Conservation (phyloP, 805 yeast genomes). For the Zygosaccharomyces rouxii region DNA sequence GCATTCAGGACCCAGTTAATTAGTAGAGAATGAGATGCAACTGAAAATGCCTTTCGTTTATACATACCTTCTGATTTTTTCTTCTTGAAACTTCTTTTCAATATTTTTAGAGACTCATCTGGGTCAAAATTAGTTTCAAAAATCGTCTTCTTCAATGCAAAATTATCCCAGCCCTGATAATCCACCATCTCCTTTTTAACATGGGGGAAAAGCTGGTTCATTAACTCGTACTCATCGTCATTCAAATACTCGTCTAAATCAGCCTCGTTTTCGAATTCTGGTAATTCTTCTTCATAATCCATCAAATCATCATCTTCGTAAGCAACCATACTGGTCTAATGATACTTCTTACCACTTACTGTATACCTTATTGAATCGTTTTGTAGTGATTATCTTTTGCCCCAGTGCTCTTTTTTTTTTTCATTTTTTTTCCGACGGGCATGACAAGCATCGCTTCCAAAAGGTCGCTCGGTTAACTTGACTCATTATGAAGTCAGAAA, state of each 20-base stretch:
- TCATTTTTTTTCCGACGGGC: too few species aligned
- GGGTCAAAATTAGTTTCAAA: slow-evolving; percentile 49
- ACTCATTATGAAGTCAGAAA: slow-evolving; percentile 5
- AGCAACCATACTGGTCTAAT: slow-evolving; percentile 14
- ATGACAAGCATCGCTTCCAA: neutral
- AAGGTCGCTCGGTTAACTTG: slow-evolving; percentile 1
- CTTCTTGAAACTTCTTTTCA: slow-evolving; percentile 28
- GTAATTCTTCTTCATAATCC: slow-evolving; percentile 33
- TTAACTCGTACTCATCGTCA: slow-evolving; percentile 37
- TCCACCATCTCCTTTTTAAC: slow-evolving; percentile 38
- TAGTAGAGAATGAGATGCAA: slow-evolving; percentile 8
- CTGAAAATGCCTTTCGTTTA: slow-evolving; percentile 6
- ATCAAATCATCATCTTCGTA: slow-evolving; percentile 23
- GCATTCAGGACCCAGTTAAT: slow-evolving; percentile 3
- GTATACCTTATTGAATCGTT: neutral
- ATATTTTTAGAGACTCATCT: slow-evolving; percentile 43
- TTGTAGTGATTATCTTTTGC: neutral
- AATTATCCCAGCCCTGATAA: slow-evolving; percentile 42
- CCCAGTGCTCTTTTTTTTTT: neutral
- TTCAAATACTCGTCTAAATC: slow-evolving; percentile 36
- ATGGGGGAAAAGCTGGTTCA: slow-evolving; percentile 45
- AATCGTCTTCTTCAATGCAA: slow-evolving; percentile 48
- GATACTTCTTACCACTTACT: neutral
- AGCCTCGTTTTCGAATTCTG: slow-evolving; percentile 38
- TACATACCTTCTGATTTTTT: slow-evolving; percentile 45